Evolutionary conservation across 768 basidiomycete species (phyloP).

Genomic region (Suillus placidus): DNA sequence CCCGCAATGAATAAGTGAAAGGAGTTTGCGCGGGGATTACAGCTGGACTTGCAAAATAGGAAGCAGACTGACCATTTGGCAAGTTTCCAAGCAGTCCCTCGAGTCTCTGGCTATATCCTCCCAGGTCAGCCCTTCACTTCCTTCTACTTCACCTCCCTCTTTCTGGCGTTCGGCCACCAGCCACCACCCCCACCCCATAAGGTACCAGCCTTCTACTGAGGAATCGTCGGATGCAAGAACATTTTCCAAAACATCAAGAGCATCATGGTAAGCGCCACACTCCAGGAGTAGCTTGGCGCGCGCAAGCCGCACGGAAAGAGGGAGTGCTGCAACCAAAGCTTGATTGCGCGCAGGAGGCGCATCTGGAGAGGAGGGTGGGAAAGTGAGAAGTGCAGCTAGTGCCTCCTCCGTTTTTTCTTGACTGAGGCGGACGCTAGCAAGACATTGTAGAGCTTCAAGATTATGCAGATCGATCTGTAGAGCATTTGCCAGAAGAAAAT

Average conservation of each 20-base stretch:
- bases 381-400: slow-evolving; percentile 37
- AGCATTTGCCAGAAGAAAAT: slow-evolving; percentile 72
- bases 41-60: background rate
- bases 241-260: slow-evolving; percentile 75
- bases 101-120: slow-evolving; percentile 80
- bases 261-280: slow-evolving; percentile 67
- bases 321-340: slow-evolving; percentile 40
- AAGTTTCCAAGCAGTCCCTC: slow-evolving; percentile 81
- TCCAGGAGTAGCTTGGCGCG: slow-evolving; percentile 87
- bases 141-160: slow-evolving; percentile 43
- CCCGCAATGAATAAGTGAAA: background rate
- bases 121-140: slow-evolving; percentile 56
- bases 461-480: slow-evolving; percentile 74
- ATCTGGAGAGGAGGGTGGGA: slow-evolving; percentile 22
- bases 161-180: slow-evolving; percentile 75
- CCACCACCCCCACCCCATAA: slow-evolving; percentile 94
- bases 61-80: slow-evolving; percentile 62
- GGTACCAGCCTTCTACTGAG: slow-evolving; percentile 90
- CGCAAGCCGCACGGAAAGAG: slow-evolving; percentile 69
- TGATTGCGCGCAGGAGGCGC: slow-evolving; percentile 9
- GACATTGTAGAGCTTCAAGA: slow-evolving; percentile 74
- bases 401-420: slow-evolving; percentile 86
- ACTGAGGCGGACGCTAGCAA: slow-evolving; percentile 88
- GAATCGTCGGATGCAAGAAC: slow-evolving; percentile 82
- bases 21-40: background rate